Base-by-base conservation (phyloP, 345 rosid genomes). In the Capsella bursapastoris region DNA sequence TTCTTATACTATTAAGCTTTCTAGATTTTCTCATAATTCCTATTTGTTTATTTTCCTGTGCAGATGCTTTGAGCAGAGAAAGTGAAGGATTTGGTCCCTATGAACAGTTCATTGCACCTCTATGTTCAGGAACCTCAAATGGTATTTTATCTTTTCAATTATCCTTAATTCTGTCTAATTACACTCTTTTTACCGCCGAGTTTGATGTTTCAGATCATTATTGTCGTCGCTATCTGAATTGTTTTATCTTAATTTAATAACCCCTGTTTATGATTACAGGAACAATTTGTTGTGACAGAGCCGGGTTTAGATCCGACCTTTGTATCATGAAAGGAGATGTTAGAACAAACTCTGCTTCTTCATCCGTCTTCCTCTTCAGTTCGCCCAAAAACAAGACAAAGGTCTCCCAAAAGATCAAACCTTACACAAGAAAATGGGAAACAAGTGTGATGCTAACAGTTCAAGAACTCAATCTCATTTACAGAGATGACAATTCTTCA, bases 401-500 rank as follows among this genome's bases (percentile, higher is more conserved):
- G 58, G 79, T 64, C 38, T 74, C 41, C 0, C 84, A 83, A 70
- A 89, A 79, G 71, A 83, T 88, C 80, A 84, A 77, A 55, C 97
- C 97, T 0, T 91, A 91, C 72, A 82, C 97, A 3, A 80, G 96
- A 16, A 91, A 91, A 83, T 91, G 97, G 97, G 97, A 91, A 62
- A 79, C 80, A 35, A 75, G 78, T 55, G 83, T 86, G 41, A 91
- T 91, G 97, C 78, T 74, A 72, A 84, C 89, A 50, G 76, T 91
- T 52, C 86, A 78, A 70, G 86, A 89, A 66, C 75, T 91, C 50
- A 45, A 79, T 35, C 97, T 91, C 25, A 18, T 85, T 8, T 45
- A 50, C 13, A 86, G 53, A 82, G 76, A 79, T 32, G 57, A 62
- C n/a, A 28, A 28, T 14, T 69, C 44, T 70, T 18, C 28, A 37